Evolutionary conservation across 768 basidiomycete genomes (phyloP), one percentile per base, ranked within the genome.

Genomic region (Trametes elegans): DNA sequence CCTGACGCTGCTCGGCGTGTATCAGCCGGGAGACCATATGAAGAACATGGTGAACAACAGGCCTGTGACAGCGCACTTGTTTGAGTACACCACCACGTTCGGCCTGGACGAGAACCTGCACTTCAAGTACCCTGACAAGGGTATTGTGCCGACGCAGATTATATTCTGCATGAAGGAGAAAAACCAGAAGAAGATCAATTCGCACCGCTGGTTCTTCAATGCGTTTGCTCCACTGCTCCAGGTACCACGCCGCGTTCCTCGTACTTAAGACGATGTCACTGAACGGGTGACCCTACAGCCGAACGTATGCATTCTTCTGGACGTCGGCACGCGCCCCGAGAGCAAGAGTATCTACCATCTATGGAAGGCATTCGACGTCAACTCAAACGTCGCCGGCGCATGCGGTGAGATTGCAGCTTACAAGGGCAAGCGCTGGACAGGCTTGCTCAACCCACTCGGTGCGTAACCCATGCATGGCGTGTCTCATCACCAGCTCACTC

Each of bases 121-220:
- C 64, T 92, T 93, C 74, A 83, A 81, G 66, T 92, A 90, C 61
- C 90, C 92, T 0, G 93, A 94, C 67, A 93, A 93, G 70, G 93
- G 93, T 3, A 90, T 95, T 36, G 88, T 93, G 11, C 94, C 93
- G 2, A 93, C 88, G n/a, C 96, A 95, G 67, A 93, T 91, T 44
- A 85, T 98, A 28, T 91, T 91, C 67, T 90, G 87, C 67, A 79
- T 90, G 76, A 91, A 93, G 74, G 93, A 95, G 74, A 90, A 84
- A 75, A 98, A 96, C 67, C 88, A 92, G 67, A 94, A 95, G 77
- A 97, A 98, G 74, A 95, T 98, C 66, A 98, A 97, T 68, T 91
- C 88, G 42, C 94, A 97, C 64, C 78, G 95, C 43, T 98, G 95
- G 95, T 96, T 95, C 71, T 97, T 98, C 72, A 98, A 97, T 67